Evolutionary conservation across 1,284 basidiomycete species (phyloP), one percentile per base, ranked within the genome.

Genomic region (Trichosporon asahii): DNA sequence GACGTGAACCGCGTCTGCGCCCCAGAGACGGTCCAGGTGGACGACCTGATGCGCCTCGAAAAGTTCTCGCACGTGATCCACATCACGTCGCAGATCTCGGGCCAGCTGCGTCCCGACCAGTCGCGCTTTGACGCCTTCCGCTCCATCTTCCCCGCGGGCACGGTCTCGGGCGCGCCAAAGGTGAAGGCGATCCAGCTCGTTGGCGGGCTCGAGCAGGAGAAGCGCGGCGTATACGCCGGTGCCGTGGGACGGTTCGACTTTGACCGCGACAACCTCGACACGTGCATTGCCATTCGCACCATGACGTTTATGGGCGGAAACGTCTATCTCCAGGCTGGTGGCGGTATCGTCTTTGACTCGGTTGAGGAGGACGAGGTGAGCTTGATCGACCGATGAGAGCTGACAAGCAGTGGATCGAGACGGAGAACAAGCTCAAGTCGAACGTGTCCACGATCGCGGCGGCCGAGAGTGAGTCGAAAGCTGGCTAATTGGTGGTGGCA

Each of bases 11-110:
- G 97, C 25, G 94, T 99, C 27, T 99, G 96, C 87, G 89, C 94
- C 76, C 95, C 97, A 5, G 88, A 90, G 80, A 98, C 96, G 0
- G 96, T 98, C 77, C 91, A 95, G 77, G 95, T 99, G 27, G 97
- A 99, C 83, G 90, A 93, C 72, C 88, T 99, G 68, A 98, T 99
- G 94, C 86, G 87, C 73, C 84, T 99, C 23, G 94, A 99, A 82
- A 96, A 93, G 83, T 99, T 99, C 84, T 94, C 91, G 77, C 97
- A 99, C 83, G 97, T 99, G 76, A 98, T 97, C 76, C 97, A 99
- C 82, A 83, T 99, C 75, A 99, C 97, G 1, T 95, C 93, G 49
- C 94, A 96, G 86, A 92, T 99, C 35, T 94, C 94, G 65, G 97
- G 97, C 2, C 84, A 87, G 33, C 85, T 99, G 68, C 89, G 97